Evolutionary conservation across 192 early-diverging fungal genomes (phyloP), one percentile per base, ranked within the genome.

Genomic region (Physocladia obscura): DNA sequence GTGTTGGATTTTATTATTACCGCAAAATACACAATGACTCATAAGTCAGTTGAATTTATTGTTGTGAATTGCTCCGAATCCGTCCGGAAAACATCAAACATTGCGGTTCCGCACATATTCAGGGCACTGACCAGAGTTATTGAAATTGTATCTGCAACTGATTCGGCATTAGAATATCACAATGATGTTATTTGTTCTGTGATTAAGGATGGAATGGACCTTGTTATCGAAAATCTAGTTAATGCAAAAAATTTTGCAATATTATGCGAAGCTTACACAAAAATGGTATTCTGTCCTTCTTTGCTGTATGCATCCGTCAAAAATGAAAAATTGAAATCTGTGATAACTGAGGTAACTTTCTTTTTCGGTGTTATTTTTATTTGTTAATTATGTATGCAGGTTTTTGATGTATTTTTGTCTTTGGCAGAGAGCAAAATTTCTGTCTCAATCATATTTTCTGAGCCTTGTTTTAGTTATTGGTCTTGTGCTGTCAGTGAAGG

Each of bases 221-320:
- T 71, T 29, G 59, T 72, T 8, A 19, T 54, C 17, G 70, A 72
- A 13, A 72, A 72, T 37, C 24, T 13, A 22, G 61, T 30, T 22
- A 72, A 72, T 40, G 70, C 70, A 37, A 72, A 72, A 49, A 35
- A 54, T 24, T 72, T 72, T 38, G 4, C 29, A 15, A 11, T 21
- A 1, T 8, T 70, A 21, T 11, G 57, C 8, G n/a, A 37, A 22
- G 52, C 8, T 22, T 59, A 39, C 47, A 35, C 36, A 6, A 30
- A 44, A 19, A 59, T 52, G 37, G 32, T 44, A 11, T 70, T 70
- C 38, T 52, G 57, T 37, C 57, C 57, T 15, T 21, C 57, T 26
- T 17, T 59, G 29, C 31, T 59, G 54, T 24, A 24, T 24, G 54
- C 26, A 35, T 17, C 52, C 15, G 29, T n/a, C n/a, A n/a, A n/a